A percentile compares a stretch with the other conserved stretches of the same genome.
Evolutionary conservation across 768 basidiomycete species (phyloP).

Genomic region (Hortiboletus flavorubellus): DNA sequence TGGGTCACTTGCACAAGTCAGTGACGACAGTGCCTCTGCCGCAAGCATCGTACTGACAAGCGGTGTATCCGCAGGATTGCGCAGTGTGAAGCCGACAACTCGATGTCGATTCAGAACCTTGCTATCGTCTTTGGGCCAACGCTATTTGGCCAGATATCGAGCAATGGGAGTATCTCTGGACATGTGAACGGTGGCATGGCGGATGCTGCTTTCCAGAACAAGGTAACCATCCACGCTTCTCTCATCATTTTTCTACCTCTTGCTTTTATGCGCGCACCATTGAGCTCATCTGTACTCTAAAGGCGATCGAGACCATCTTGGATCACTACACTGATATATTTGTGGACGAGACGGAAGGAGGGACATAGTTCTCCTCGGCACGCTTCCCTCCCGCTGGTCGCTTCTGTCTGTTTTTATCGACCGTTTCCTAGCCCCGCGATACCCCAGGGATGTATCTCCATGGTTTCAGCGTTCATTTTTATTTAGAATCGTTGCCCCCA

Average conservation of each 20-base stretch:
- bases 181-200: conserved; percentile 56
- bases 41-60: conserved; percentile 6
- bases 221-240: conserved; percentile 37
- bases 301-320: conserved; percentile 96
- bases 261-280: not conserved
- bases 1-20: conserved; percentile 91
- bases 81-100: conserved; percentile 72
- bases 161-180: conserved; percentile 40
- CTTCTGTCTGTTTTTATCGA: conserved; percentile 3
- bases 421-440: conserved; percentile 26
- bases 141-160: conserved; percentile 71
- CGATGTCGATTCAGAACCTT: conserved; percentile 91
- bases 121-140: conserved; percentile 99
- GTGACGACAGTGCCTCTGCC: conserved; percentile 15
- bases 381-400: not conserved
- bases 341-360: conserved; percentile 75
- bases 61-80: conserved; percentile 55
- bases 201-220: conserved; percentile 70
- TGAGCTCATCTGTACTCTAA: conserved; percentile 8
- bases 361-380: conserved; percentile 12
- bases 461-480: conserved; percentile 6
- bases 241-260: not conserved
- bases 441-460: conserved; percentile 17
- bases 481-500: conserved; percentile 2
- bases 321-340: conserved; percentile 96